These are phyloP conservation scores for Prunus padus DNA, from an alignment of 306 rosid genomes.

Conservation along the genomic window DNA sequence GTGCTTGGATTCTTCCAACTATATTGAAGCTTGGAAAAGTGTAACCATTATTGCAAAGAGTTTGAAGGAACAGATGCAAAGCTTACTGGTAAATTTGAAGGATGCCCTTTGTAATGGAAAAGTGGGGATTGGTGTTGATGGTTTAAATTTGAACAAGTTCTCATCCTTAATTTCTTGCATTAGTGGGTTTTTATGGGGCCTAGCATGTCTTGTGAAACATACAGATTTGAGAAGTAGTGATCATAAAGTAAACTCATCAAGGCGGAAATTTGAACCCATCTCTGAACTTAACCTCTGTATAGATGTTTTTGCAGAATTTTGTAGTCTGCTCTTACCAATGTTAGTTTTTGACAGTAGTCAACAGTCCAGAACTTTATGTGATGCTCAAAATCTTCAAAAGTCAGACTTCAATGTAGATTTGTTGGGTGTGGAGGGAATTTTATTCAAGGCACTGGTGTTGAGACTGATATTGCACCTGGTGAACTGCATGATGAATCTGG, in stretches of 20 bases:
- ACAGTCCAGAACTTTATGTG: conserved; percentile 33
- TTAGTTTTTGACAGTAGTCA: conserved; percentile 43
- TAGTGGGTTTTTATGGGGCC: conserved; percentile 73
- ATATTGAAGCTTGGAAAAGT: conserved; percentile 46
- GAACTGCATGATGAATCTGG: conserved; percentile 24
- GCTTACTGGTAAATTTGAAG: conserved; percentile 41
- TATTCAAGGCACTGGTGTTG: conserved; percentile 15
- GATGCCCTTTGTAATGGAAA: conserved; percentile 30
- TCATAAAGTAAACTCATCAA: conserved; percentile 33
- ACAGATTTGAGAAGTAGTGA: conserved; percentile 33
- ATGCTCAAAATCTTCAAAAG: conserved; percentile 35
- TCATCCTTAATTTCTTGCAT: conserved; percentile 61
- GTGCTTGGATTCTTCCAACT: conserved; percentile 35
- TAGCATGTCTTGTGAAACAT: conserved; percentile 47
- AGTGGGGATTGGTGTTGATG: conserved; percentile 32
- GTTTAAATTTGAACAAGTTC: conserved; percentile 45
- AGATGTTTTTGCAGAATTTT: conserved; percentile 40
- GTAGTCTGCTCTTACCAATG: conserved; percentile 40
- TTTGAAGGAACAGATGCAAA: conserved; percentile 59
- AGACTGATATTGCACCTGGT: conserved; percentile 33
- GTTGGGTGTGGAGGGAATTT: conserved; percentile 22
- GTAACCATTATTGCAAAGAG: conserved; percentile 44
- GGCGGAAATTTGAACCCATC: conserved; percentile 38
- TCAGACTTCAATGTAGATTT: conserved; percentile 13
- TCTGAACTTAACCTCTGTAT: conserved; percentile 52